Percentiles rank a stretch among this genome's conserved stretches.
These are phyloP conservation scores for Neoascochyta sp. DNA, from an alignment of 2,329 filamentous ascomycete species.

Conservation along the genomic window DNA sequence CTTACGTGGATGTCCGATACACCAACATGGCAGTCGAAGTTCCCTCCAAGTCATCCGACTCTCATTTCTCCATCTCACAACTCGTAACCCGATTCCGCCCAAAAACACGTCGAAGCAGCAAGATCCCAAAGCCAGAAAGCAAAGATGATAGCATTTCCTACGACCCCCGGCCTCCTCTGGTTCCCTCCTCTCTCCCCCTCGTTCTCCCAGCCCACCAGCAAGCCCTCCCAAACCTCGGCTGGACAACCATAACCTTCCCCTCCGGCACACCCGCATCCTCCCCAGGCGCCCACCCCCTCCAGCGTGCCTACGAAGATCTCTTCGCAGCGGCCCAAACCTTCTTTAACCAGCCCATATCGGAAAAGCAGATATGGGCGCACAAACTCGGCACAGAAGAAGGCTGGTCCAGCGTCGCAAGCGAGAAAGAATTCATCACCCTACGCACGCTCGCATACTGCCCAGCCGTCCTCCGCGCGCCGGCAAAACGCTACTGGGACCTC, in stretches of 20 bases:
- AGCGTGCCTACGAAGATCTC: constrained; percentile 26
- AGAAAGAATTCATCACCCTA: constrained; percentile 41
- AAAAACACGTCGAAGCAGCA: constrained; percentile 9
- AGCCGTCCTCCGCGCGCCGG: constrained; percentile 26
- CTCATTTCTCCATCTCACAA: constrained; percentile 26
- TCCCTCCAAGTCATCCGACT: constrained; percentile 11
- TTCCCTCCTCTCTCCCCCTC: constrained; percentile 24
- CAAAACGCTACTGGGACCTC: constrained; percentile 32
- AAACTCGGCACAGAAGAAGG: constrained; percentile 37
- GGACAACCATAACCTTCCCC: constrained; percentile 36
- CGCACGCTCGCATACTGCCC: constrained; percentile 32
- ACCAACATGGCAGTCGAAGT: constrained; percentile 18
- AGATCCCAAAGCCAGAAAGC: neutral
- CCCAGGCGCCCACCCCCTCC: constrained; percentile 24
- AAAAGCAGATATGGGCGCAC: constrained; percentile 32
- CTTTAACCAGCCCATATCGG: constrained; percentile 22
- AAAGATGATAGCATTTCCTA: neutral
- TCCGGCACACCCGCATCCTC: constrained; percentile 1
- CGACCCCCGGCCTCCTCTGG: constrained; percentile 22
- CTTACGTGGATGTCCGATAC: no score
- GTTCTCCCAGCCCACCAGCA: constrained; percentile 33
- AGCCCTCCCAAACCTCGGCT: constrained; percentile 30
- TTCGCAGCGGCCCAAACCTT: constrained; percentile 31
- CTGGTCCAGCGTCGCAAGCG: constrained; percentile 33
- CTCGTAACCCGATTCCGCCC: constrained; percentile 27